Base-by-base conservation (phyloP, 805 yeast species). In the Suhomyces sp. region DNA sequence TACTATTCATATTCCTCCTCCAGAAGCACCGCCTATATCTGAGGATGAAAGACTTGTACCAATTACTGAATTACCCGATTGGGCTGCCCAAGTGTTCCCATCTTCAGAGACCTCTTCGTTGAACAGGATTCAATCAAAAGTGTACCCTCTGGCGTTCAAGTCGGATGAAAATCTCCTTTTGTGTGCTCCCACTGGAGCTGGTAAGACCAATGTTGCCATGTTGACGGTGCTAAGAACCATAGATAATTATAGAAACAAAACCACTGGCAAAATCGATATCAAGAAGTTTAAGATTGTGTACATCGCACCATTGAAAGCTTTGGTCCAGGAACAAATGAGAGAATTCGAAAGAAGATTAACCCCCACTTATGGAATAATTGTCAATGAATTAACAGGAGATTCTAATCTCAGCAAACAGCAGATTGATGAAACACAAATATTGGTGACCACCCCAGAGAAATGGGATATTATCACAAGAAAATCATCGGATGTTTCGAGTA, bases 181-280 rank as follows among this genome's bases (percentile, higher is more conserved):
- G 47, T 91, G 98, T 72, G 98, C 98, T 1, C 98, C 98, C 5
- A 91, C 98, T 0, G 98, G 98, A 65, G 96, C 96, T 2, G 98
- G 98, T 65, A 91, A 91, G 56, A 91, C 98, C 15, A 93, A 93
- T 56, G 96, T 93, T 19, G 99, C 99, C 0, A 77, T 93, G 81
- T 60, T 93, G 29, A 69, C 96, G 0, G 71, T 86, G 4, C 64
- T 90, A n/a, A 63, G 82, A 31, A 67, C 83, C 0, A 54, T 90
- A 14, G 63, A 76, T 0, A 71, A 80, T 31, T 75, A 61, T 52
- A 64, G 82, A 49, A 61, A 70, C 29, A 51, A 51, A 4, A 51
- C 48, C 1, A 63, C 70, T 19, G 83, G 81, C 0, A 60, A 67
- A n/a, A 56, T 87, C 8, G 65, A 70, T 16, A 46, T 79, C 16